A percentile compares a stretch with the other conserved stretches of the same genome.
phyloP scores from a whole-genome alignment of 495 filamentous ascomycete species.

The Penicillium goetzii region DNA sequence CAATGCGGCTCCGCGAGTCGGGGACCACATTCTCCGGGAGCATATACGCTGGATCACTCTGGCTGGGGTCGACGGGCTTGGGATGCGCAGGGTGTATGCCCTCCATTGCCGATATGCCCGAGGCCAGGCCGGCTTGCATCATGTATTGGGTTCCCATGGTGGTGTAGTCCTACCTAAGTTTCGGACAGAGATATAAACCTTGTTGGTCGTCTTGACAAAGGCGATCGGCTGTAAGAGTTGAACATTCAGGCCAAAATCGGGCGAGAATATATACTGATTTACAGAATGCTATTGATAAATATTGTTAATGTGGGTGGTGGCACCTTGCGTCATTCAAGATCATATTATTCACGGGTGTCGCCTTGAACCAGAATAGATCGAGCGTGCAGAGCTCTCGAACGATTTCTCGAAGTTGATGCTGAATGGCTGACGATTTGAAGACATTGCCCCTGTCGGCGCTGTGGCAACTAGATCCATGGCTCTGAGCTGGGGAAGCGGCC shows the following conservation, averaged over 20 bases:
- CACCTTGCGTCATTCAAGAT: conserved; percentile 8
- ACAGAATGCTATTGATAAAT: neutral
- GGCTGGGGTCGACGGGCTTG: conserved; percentile 25
- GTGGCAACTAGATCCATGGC: conserved; percentile 19
- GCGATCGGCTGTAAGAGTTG: neutral
- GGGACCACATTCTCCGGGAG: conserved; percentile 26
- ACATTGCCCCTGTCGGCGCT: neutral
- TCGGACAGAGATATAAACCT: neutral
- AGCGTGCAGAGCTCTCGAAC: neutral
- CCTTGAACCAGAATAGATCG: conserved; percentile 2
- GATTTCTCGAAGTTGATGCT: neutral
- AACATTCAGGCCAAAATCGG: neutral
- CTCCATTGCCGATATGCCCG: conserved; percentile 42
- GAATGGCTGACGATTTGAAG: neutral
- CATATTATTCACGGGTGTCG: neutral
- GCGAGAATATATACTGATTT: neutral
- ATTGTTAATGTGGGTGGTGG: neutral
- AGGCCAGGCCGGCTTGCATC: conserved; percentile 41
- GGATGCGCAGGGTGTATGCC: conserved; percentile 37
- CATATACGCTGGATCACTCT: conserved; percentile 28
- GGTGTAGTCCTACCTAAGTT: neutral
- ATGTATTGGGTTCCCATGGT: conserved; percentile 31
- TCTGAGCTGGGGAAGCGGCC: neutral
- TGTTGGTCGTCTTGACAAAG: neutral
- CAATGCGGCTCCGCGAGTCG: conserved; percentile 24